Base-by-base conservation (phyloP, 805 yeast species). In the Millerozyma miso region DNA sequence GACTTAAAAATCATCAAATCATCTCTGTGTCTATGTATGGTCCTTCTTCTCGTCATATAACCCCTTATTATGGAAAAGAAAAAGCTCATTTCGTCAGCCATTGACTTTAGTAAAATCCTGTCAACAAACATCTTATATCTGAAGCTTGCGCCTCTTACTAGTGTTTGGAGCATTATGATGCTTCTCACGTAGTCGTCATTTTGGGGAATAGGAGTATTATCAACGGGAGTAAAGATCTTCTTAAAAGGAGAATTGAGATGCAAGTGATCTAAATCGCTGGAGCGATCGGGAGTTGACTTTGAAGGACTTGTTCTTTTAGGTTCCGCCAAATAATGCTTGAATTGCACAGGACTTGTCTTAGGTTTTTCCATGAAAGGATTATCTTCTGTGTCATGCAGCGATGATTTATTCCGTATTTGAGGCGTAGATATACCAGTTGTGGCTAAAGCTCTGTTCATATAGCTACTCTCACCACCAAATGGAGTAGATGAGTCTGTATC, bases 111-210 rank as follows among this genome's bases (percentile, higher is more conserved):
- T 68, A 85, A 73, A 45, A 82, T 81, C 44, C 72, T 73, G 50
- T 77, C 76, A 31, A 85, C 83, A 58, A 80, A 81, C 65, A 81
- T 67, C 16, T 66, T 64, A 56, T 82, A 85, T 40, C 96, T 73
- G 42, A 77, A 65, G 33, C 79, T 68, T 0, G 86, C 80, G 15
- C 93, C 95, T 50, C 88, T 69, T 14, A 86, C 74, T 18, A 81
- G 62, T 0, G 93, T 78, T 58, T 89, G 96, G 14, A 89, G 64
- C 42, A 63, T 67, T 32, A 73, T 62, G 32, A 83, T 74, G 40
- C 62, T 55, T 3, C 39, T 35, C 5, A 50, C 19, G 35, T 47
- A 47, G 4, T 39, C 20, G 20, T 54, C 52, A 23, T 50, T 17
- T 26, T 50, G 58, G 10, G 53, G 55, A 35, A 49, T 53, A 48